Evolutionary conservation across 2,329 filamentous ascomycete genomes (phyloP), one percentile per base, ranked within the genome.

Genomic region (Periglandula ipomoeae): DNA sequence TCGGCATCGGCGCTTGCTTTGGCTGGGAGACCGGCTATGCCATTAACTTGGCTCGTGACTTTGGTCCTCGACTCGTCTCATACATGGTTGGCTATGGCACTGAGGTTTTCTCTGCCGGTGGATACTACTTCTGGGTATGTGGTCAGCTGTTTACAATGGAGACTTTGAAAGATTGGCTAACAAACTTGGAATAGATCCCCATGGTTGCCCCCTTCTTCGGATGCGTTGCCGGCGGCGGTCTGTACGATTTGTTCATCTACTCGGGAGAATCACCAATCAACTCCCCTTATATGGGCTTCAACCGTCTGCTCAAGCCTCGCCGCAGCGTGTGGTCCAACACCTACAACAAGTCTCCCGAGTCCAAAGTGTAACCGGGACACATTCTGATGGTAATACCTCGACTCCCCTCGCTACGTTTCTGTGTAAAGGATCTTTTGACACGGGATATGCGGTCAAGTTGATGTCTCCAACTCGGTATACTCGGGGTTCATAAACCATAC

Each of bases 21-120:
- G 85, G 85, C 6, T 87, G 82, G 82, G 78, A 88, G 62, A 89
- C 84, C 1, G 84, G 85, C 34, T 89, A 85, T 64, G 84, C 84
- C 15, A 86, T 87, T 55, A 88, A 88, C 58, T 64, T 86, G 38
- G 84, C 83, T 32, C 74, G 85, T 63, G 85, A 89, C 54, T 85
- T 88, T 59, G 82, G 82, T 1, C 84, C 84, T 9, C 71, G 84
- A 10, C 63, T 87, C 39, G 77, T 85, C 53, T 77, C 78, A 1
- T 85, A 81, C 59, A 76, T 82, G 59, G 57, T 87, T 47, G 85
- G 85, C 2, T 88, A 89, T 59, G 82, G 82, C 1, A 63, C 62
- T 44, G 74, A 82, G 44, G 84, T 87, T 0, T 88, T 82, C 79
- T 74, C 71, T 9, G 77, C 80, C 1, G 82, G 83, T 2, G 73